Conservation (phyloP, 148 eudicot genomes). For the Arctostaphylos glauca region DNA sequence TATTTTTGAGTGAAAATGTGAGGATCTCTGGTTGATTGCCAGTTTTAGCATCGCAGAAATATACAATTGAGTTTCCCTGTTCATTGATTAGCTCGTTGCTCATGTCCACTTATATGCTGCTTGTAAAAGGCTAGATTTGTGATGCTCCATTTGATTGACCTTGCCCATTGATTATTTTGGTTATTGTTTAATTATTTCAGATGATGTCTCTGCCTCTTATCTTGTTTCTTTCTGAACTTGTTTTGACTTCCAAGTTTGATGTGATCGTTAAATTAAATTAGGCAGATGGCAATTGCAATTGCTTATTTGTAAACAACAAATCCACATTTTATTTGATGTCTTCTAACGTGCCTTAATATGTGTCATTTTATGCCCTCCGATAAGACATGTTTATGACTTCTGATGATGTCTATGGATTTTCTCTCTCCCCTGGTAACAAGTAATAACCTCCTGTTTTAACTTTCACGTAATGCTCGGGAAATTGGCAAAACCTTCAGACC, state of each 20-base stretch:
- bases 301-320: not conserved
- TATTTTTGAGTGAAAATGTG: not conserved
- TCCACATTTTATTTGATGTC: not conserved
- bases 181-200: not conserved
- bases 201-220: not conserved
- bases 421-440: not conserved
- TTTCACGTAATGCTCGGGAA: not conserved
- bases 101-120: not conserved
- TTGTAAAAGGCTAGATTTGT: not conserved
- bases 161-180: not conserved
- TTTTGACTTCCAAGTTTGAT: not conserved
- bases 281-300: not conserved
- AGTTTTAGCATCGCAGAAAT: not conserved
- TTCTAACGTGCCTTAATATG: not conserved
- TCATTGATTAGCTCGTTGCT: not conserved
- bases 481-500: not conserved
- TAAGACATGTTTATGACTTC: not conserved
- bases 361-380: not conserved
- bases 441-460: not conserved
- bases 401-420: not conserved
- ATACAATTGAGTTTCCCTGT: not conserved
- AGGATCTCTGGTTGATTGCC: not conserved
- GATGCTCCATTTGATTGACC: not conserved
- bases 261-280: not conserved
- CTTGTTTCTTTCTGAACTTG: not conserved